A percentile compares a stretch with the other conserved stretches of the same genome.
Evolutionary conservation across 768 basidiomycete species (phyloP).

Genomic region (Leucogyrophana mollusca): DNA sequence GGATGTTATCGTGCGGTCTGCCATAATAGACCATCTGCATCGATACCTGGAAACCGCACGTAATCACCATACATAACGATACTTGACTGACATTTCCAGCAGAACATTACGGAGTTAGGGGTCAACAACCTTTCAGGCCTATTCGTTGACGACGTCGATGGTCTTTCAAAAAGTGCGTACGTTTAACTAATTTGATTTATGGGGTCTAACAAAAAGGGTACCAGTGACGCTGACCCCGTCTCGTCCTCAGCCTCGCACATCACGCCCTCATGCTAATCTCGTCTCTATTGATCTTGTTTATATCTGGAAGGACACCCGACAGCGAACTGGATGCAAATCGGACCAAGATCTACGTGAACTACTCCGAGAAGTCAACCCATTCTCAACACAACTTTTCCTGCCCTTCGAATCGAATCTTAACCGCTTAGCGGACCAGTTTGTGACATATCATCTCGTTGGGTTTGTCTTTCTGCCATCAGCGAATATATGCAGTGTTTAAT

Average conservation of each 20-base stretch:
- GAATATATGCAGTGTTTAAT: constrained; percentile 11
- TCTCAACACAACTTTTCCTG: constrained; percentile 52
- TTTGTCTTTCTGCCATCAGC: constrained; percentile 25
- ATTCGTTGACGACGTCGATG: constrained; percentile 45
- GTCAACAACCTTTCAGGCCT: constrained; percentile 56
- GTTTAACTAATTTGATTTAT: constrained; percentile 6
- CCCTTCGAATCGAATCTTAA: constrained; percentile 54
- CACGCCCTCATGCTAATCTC: constrained; percentile 28
- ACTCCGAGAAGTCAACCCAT: constrained; percentile 41
- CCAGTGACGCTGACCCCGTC: constrained; percentile 42
- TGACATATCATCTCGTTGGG: constrained; percentile 59
- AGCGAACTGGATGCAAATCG: constrained; percentile 5
- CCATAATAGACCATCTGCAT: constrained; percentile 47
- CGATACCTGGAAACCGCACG: constrained; percentile 51
- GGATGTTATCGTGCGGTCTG: constrained; percentile 45
- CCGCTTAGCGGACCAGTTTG: constrained; percentile 51
- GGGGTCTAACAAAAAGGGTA: constrained; percentile 1
- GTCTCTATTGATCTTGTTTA: constrained; percentile 41
- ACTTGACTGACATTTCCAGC: constrained; percentile 12
- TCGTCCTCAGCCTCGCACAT: constrained; percentile 28
- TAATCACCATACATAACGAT: constrained; percentile 3
- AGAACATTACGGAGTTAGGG: constrained; percentile 64
- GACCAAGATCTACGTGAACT: constrained; percentile 32
- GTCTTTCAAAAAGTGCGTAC: constrained; percentile 38
- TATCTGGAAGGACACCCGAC: constrained; percentile 31